A percentile compares a stretch with the other conserved stretches of the same genome.
Evolutionary conservation across 192 early-diverging fungal genomes (phyloP).

Genomic region (Endogone sp.): DNA sequence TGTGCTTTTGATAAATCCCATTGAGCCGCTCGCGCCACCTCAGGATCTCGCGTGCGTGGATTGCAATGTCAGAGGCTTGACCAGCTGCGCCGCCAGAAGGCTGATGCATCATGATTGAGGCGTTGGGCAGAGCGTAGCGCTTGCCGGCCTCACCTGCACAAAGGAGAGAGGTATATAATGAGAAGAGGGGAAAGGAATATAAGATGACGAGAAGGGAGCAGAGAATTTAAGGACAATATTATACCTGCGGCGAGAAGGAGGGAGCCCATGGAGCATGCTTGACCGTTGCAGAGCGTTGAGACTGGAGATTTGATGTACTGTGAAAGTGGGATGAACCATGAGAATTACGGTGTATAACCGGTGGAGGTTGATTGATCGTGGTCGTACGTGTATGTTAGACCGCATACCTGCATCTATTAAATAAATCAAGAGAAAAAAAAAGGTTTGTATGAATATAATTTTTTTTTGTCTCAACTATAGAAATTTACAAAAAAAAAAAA

Average conservation of each 20-base stretch:
- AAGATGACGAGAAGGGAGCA: neutral
- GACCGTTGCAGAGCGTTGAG: conserved; percentile 92
- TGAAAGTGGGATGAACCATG: conserved; percentile 7
- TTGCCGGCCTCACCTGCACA: conserved; percentile 71
- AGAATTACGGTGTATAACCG: neutral
- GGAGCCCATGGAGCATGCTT: conserved; percentile 98
- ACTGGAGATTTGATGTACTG: conserved; percentile 94
- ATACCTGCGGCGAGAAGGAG: conserved; percentile 83
- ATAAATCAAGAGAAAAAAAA: conserved; percentile 18
- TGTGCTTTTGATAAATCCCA: conserved; percentile 82
- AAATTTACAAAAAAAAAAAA: too few species aligned
- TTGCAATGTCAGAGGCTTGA: conserved; percentile 96
- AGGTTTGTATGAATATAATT: neutral
- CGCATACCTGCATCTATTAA: conserved; percentile 20
- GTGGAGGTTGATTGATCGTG: too few species aligned
- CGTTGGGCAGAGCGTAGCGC: conserved; percentile 83
- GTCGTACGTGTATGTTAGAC: conserved; percentile 2
- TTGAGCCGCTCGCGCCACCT: conserved; percentile 82
- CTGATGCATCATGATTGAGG: conserved; percentile 97
- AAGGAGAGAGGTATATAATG: neutral
- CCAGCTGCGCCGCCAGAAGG: conserved; percentile 92
- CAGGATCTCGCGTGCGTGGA: conserved; percentile 94
- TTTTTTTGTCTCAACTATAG: too few species aligned
- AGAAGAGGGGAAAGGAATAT: neutral
- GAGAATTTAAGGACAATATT: neutral